Evolutionary conservation across 2,329 filamentous ascomycete genomes (phyloP).

Genomic region (Beauveria australis): DNA sequence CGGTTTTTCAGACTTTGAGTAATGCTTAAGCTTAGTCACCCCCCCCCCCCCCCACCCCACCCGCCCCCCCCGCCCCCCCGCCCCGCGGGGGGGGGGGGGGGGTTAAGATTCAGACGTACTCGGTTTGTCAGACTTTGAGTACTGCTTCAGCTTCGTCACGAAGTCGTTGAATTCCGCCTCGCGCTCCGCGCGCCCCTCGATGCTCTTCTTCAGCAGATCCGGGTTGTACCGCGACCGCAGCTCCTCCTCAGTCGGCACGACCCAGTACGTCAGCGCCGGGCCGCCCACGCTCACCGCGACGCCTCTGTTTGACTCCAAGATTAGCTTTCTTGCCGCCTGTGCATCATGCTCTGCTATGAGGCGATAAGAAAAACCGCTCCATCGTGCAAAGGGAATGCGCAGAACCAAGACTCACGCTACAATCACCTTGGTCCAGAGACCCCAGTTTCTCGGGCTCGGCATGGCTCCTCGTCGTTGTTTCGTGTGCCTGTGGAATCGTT

Average conservation of each 20-base stretch:
- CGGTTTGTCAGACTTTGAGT: slow-evolving; percentile 83
- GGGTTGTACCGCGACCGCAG: slow-evolving; percentile 89
- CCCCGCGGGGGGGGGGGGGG: not conserved
- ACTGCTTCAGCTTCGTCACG: slow-evolving; percentile 73
- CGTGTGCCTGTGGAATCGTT: not conserved
- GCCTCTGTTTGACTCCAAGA: slow-evolving; percentile 45
- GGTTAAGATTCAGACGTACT: slow-evolving; percentile 48
- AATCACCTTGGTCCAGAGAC: slow-evolving; percentile 61
- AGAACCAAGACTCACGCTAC: slow-evolving; percentile 46
- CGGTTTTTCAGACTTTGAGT: slow-evolving; percentile 83
- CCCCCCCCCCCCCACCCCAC: too few relatives aligned
- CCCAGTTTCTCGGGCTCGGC: slow-evolving; percentile 39
- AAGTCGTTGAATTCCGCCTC: slow-evolving; percentile 88
- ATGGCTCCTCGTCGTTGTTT: slow-evolving; percentile 32
- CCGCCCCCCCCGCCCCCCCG: too few relatives aligned
- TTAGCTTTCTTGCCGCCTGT: slow-evolving; percentile 10
- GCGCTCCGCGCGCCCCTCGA: slow-evolving; percentile 68
- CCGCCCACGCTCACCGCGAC: slow-evolving; percentile 69
- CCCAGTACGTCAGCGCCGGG: slow-evolving; percentile 71
- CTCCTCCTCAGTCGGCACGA: slow-evolving; percentile 83
- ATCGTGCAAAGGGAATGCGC: too few relatives aligned
- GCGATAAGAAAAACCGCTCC: too few relatives aligned
- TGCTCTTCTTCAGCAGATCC: slow-evolving; percentile 78
- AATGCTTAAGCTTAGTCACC: slow-evolving; percentile 75
- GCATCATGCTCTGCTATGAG: too few relatives aligned